A percentile compares a stretch with the other conserved stretches of the same genome.
Conservation (phyloP, 805 yeast species). For the Schwanniomyces occidentalis region DNA sequence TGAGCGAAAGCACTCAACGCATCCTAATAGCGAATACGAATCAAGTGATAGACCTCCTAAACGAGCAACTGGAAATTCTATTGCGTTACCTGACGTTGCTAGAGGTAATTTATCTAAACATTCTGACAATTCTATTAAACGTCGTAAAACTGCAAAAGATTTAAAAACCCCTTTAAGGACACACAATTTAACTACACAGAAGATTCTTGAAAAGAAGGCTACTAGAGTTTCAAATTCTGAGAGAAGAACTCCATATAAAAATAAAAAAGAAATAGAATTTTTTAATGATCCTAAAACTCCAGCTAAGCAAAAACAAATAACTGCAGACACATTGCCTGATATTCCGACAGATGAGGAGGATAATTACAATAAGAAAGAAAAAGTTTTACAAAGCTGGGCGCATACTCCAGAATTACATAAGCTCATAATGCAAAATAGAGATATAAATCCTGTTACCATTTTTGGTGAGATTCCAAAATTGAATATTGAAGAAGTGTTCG, state of each 20-base stretch:
- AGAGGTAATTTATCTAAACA: slow-evolving; percentile 19
- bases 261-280: slow-evolving; percentile 1
- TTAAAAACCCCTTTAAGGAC: neutral
- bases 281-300: slow-evolving; percentile 12
- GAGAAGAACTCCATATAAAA: slow-evolving; percentile 5
- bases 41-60: slow-evolving; percentile 3
- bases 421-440: slow-evolving; percentile 24
- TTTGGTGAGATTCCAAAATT: slow-evolving; percentile 77
- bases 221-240: slow-evolving; percentile 8
- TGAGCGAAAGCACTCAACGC: neutral
- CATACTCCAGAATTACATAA: slow-evolving; percentile 35
- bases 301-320: slow-evolving; percentile 7
- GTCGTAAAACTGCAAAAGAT: slow-evolving; percentile 8
- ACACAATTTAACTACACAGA: slow-evolving; percentile 1
- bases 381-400: slow-evolving; percentile 38
- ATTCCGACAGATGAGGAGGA: slow-evolving; percentile 41
- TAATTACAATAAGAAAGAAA: slow-evolving; percentile 15
- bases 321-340: slow-evolving; percentile 34
- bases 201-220: slow-evolving; percentile 11
- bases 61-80: slow-evolving; percentile 25
- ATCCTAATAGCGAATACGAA: neutral
- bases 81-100: slow-evolving; percentile 41
- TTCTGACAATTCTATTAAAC: slow-evolving; percentile 3
- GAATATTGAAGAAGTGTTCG: slow-evolving; percentile 69
- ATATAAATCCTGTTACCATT: slow-evolving; percentile 62